Base-by-base conservation (phyloP, 2,329 filamentous ascomycete genomes). In the Bertia moriformis region DNA sequence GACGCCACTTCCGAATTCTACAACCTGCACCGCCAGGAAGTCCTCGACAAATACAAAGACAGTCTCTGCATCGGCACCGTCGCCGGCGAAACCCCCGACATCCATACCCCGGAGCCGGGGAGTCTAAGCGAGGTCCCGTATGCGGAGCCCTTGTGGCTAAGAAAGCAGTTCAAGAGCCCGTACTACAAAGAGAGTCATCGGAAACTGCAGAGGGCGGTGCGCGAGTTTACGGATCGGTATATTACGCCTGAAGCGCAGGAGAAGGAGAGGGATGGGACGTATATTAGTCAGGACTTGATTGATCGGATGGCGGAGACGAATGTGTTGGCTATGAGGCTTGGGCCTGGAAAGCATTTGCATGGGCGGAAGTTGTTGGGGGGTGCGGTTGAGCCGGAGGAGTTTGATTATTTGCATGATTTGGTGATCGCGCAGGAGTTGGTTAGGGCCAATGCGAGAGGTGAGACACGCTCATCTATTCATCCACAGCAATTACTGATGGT, bases 11-110 rank as follows among this genome's bases (percentile, higher is more conserved):
- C 70, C 24, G 81, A 80, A 41, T 93, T 93, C 60, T 93, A 93
- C 72, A 93, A 93, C 65, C 76, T 94, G 39, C 87, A 94, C 62
- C 70, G 86, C 18, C 85, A 93, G 49, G 86, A 93, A 59, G 83
- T 93, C n/a, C 70, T 93, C 10, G 65, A 77, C 43, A 87, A 87
- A 57, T 93, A 93, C 66, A 62, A 69, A 37, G 67, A 73, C 49
- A 7, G 17, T 7, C 70, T 93, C 14, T 80, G 73, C 58, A 71
- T 93, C 49, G 86, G 86, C 51, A 83, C 74, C 13, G 57, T 93
- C 52, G 64, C 75, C 47, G 81, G 75, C 58, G 84, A 93, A 64
- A 78, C 69, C 51, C 70, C 84, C 15, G 73, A 86, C 52, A 73
- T 91, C 48, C 68, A 87, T 45, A 73, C 76, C 15, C 75, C 73